Evolutionary conservation across 192 early-diverging fungal genomes (phyloP).

Genomic region (Coemansia sp.): DNA sequence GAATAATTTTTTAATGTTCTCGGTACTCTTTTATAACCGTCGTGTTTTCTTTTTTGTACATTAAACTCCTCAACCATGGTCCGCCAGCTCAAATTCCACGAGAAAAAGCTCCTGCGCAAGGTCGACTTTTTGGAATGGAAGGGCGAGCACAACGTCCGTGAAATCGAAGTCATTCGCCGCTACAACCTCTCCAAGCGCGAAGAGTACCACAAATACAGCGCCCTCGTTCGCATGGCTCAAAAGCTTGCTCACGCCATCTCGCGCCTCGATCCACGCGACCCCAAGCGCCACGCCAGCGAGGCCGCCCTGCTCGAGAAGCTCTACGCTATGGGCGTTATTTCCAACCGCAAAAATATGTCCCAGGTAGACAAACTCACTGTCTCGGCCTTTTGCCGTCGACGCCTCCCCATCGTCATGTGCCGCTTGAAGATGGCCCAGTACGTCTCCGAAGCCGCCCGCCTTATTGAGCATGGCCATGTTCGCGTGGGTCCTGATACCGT

Average conservation of each 20-base stretch:
- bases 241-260: slow-evolving; percentile 83
- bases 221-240: slow-evolving; percentile 75
- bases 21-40: neutral
- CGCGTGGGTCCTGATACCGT: slow-evolving; percentile 90
- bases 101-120: slow-evolving; percentile 93
- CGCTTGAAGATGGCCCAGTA: slow-evolving; percentile 94
- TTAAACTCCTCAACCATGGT: slow-evolving; percentile 29
- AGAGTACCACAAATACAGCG: slow-evolving; percentile 79
- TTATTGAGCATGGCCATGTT: slow-evolving; percentile 95
- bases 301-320: slow-evolving; percentile 82
- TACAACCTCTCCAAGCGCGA: slow-evolving; percentile 89
- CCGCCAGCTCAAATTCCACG: slow-evolving; percentile 88
- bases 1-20: neutral
- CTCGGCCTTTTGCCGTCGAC: slow-evolving; percentile 80
- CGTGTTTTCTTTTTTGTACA: neutral
- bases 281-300: slow-evolving; percentile 72
- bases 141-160: slow-evolving; percentile 76
- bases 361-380: slow-evolving; percentile 83
- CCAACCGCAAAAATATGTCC: slow-evolving; percentile 71
- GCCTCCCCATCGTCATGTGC: slow-evolving; percentile 91
- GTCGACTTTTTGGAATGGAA: slow-evolving; percentile 94
- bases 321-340: slow-evolving; percentile 83
- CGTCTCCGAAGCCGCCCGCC: slow-evolving; percentile 84
- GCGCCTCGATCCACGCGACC: slow-evolving; percentile 82
- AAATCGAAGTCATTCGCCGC: slow-evolving; percentile 83